These are phyloP conservation scores for Plantago lanceolata DNA, from an alignment of 305 asterid species.

Conservation along the genomic window DNA sequence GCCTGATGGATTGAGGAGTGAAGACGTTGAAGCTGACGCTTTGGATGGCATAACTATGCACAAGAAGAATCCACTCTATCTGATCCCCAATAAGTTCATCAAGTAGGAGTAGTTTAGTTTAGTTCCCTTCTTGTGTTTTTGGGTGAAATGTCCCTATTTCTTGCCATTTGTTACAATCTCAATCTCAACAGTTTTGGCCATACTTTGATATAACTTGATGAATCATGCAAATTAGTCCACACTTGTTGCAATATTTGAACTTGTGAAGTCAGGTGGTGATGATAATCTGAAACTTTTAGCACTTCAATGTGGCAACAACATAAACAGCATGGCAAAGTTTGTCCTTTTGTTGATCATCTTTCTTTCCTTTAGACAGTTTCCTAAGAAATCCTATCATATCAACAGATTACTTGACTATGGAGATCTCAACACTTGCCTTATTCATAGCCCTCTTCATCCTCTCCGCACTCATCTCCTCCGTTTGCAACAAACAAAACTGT, in stretches of 20 bases:
- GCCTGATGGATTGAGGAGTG: slow-evolving; percentile 15
- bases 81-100: neutral
- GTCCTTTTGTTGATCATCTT: neutral
- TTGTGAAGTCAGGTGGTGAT: neutral
- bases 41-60: slow-evolving; percentile 17
- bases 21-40: slow-evolving; percentile 7
- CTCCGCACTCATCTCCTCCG: neutral
- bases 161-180: neutral
- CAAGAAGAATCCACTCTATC: slow-evolving; percentile 11
- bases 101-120: neutral
- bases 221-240: too few relatives aligned
- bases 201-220: neutral
- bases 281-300: neutral
- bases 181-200: neutral
- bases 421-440: neutral
- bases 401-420: neutral
- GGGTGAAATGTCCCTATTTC: neutral
- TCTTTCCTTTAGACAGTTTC: neutral
- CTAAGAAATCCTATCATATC: neutral
- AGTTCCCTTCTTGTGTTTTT: neutral
- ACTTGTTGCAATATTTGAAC: too few relatives aligned
- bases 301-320: neutral
- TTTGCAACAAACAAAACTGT: neutral
- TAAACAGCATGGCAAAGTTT: neutral
- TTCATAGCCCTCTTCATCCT: neutral